Evolutionary conservation across 352 stramenopile genomes (phyloP).

Genomic region (Phytopythium oedochilum): DNA sequence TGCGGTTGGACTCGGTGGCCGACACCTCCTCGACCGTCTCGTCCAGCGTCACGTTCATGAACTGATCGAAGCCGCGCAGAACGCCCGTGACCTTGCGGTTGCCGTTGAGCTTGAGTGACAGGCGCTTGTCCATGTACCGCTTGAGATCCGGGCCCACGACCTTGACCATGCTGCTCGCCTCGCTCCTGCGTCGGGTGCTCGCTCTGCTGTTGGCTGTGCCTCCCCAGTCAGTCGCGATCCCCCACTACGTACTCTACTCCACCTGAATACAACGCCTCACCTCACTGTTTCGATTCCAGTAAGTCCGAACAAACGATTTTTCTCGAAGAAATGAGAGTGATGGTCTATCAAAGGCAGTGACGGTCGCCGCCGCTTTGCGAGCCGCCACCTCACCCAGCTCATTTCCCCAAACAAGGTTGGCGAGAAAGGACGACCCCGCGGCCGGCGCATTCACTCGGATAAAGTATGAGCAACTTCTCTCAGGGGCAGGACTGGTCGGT

Average conservation of each 20-base stretch:
- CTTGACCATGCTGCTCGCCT: conserved; percentile 58
- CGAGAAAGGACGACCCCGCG: conserved; percentile 4
- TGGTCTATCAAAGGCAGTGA: conserved; percentile 4
- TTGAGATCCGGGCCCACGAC: conserved; percentile 81
- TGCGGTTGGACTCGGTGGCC: conserved; percentile 79
- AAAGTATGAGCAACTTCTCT: conserved; percentile 47
- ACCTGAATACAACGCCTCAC: not conserved
- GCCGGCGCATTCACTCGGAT: not conserved
- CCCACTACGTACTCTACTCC: not conserved
- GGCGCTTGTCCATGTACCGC: conserved; percentile 94
- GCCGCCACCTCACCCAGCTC: conserved; percentile 16
- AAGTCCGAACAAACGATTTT: not conserved
- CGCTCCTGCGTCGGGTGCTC: not conserved
- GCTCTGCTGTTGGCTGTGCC: not conserved
- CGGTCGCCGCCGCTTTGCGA: conserved; percentile 1
- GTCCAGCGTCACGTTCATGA: conserved; percentile 97
- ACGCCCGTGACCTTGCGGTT: conserved; percentile 93
- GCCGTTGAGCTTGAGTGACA: conserved; percentile 93
- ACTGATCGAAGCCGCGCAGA: conserved; percentile 95
- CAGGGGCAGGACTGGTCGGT: conserved; percentile 77
- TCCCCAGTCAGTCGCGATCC: not conserved
- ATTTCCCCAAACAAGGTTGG: not conserved
- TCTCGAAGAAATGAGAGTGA: conserved; percentile 19
- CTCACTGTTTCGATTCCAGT: not conserved
- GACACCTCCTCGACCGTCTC: conserved; percentile 90